These are phyloP conservation scores for Papiliotrema laurentii DNA, from an alignment of 1,284 basidiomycete species.

Conservation along the genomic window DNA sequence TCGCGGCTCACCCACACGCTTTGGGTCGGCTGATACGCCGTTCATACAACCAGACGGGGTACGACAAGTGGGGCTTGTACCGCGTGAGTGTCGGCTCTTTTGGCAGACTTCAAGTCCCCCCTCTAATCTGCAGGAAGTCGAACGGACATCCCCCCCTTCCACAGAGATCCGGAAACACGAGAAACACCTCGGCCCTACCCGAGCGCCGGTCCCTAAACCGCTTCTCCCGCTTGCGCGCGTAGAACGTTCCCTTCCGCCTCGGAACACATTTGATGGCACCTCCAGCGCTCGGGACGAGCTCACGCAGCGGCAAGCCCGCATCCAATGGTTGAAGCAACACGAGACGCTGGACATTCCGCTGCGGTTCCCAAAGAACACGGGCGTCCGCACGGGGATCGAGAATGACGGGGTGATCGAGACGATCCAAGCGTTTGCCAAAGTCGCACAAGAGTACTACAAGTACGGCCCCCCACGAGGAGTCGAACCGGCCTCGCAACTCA, in stretches of 20 bases:
- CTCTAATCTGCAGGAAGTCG: background rate
- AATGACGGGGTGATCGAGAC: conserved; percentile 16
- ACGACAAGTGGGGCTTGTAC: too few species aligned
- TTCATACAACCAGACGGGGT: conserved; percentile 22
- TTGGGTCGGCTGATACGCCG: conserved; percentile 26
- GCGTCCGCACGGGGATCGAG: conserved; percentile 13
- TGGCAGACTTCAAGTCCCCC: too few species aligned
- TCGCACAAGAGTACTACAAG: background rate
- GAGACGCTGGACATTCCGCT: conserved; percentile 13
- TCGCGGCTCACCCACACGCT: conserved; percentile 38
- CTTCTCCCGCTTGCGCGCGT: background rate
- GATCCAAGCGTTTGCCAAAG: conserved; percentile 17
- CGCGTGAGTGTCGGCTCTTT: too few species aligned
- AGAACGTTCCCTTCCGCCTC: background rate
- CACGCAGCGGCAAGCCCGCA: background rate
- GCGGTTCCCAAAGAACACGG: conserved; percentile 7
- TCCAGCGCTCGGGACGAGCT: background rate
- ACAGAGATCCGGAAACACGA: background rate
- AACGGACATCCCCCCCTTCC: background rate
- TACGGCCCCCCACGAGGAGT: background rate
- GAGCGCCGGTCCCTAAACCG: background rate
- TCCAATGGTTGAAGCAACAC: conserved; percentile 1
- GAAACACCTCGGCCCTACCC: background rate
- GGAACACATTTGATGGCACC: background rate
- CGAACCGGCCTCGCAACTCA: background rate